phyloP scores from a whole-genome alignment of 148 eudicot genomes.

The Silene latifolia region DNA sequence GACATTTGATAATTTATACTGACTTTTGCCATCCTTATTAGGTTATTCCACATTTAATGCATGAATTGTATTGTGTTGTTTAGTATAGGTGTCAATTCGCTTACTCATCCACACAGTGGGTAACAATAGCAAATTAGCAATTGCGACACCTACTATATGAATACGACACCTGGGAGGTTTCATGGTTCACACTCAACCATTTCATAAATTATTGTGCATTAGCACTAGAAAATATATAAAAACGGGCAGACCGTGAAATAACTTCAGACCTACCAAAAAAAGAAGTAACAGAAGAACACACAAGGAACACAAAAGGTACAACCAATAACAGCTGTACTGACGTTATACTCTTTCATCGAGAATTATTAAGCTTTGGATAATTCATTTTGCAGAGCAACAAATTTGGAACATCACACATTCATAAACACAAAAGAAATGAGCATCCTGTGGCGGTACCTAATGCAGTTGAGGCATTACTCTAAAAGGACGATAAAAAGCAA shows the following conservation, averaged over 20 bases:
- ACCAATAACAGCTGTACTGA: too few relatives aligned
- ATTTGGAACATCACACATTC: neutral
- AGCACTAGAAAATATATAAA: neutral
- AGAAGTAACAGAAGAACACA: neutral
- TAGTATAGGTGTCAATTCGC: neutral
- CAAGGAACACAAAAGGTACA: neutral
- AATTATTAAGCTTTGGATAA: too few relatives aligned
- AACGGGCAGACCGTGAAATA: neutral
- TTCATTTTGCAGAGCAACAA: too few relatives aligned
- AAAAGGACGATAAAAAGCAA: neutral
- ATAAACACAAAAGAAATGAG: neutral
- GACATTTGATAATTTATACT: too few relatives aligned
- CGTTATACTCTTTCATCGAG: too few relatives aligned
- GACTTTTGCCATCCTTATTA: too few relatives aligned
- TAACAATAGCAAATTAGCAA: neutral
- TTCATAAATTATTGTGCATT: neutral
- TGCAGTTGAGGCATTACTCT: neutral
- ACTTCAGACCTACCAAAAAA: neutral
- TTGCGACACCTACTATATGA: neutral
- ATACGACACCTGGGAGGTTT: neutral
- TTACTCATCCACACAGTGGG: neutral
- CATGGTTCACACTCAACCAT: neutral
- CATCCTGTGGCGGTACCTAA: neutral
- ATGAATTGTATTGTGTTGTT: neutral
- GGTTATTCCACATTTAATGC: neutral